Base-by-base conservation (phyloP, 2,329 filamentous ascomycete genomes). In the Eutypa lata region DNA sequence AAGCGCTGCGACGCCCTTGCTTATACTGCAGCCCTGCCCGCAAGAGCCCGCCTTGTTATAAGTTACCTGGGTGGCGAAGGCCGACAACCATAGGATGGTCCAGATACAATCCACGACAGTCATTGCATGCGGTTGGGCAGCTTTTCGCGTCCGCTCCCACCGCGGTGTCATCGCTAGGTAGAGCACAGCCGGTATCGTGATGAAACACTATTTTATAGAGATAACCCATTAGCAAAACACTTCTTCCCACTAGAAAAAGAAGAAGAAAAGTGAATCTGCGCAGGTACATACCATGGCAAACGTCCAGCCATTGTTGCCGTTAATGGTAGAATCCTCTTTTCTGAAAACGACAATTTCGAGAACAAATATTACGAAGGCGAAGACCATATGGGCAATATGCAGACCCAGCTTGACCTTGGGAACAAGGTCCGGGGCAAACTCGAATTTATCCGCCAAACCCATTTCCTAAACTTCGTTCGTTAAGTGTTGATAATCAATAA, bases 91-190 rank as follows among this genome's bases (percentile, higher is more conserved):
- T 56, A 88, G 70, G 58, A 88, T 67, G 63, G 74, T 72, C 64
- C 78, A 86, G 53, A 83, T 38, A n/a, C 68, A 69, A 63, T 88
- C 85, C 31, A 87, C 73, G 8, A 69, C 71, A 22, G 83, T 71
- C 76, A 88, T 83, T 55, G 76, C 84, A 59, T 83, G 79, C 2
- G 84, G 82, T 53, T 87, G 74, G 48, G 84, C 85, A 50, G 84
- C 75, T 57, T 76, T 81, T 51, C 81, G 77, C 4, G 85, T 85
- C 57, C 84, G 78, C 47, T 78, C 76, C 66, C 82, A 88, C 50
- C 84, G 77, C 42, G 84, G 84, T 3, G 83, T 80, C 77, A 86
- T 82, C 60, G 81, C 76, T 47, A 87, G 75, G 70, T 83, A 89
- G 55, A 88, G 76, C 74, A 84, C 84, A 44, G 82, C 82, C 0